Evolutionary conservation across 805 yeast genomes (phyloP).

Genomic region (Kazachstania kunashirensis): DNA sequence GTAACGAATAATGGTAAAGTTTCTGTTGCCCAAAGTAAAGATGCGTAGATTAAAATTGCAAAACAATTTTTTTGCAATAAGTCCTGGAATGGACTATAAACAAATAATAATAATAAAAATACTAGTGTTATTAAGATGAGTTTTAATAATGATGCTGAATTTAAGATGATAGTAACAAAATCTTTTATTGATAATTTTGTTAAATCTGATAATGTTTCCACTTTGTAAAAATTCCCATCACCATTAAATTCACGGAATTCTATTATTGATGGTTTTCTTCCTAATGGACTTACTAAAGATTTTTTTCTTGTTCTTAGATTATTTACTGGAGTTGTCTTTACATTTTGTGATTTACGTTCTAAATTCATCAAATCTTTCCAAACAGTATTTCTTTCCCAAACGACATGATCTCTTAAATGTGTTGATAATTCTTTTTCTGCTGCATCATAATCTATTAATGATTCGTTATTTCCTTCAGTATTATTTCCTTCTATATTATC

Average conservation of each 20-base stretch:
- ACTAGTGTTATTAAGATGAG: constrained; percentile 38
- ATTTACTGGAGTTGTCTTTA: constrained; percentile 30
- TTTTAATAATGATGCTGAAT: constrained; percentile 27
- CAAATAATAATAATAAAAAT: constrained; percentile 33
- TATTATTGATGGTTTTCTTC: background rate
- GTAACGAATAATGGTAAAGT: constrained; percentile 88
- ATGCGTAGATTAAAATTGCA: constrained; percentile 72
- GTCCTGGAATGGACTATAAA: constrained; percentile 38
- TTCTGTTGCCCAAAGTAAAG: constrained; percentile 83
- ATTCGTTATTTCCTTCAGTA: background rate
- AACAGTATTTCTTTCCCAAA: constrained; percentile 95
- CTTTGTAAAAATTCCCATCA: background rate
- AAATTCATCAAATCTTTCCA: constrained; percentile 95
- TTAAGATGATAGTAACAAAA: constrained; percentile 6
- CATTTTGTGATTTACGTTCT: constrained; percentile 79
- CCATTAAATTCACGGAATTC: background rate
- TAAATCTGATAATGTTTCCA: constrained; percentile 13
- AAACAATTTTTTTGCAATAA: constrained; percentile 67
- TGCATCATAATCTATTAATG: constrained; percentile 4
- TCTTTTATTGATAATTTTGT: constrained; percentile 11
- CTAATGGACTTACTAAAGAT: background rate
- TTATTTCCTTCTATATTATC: background rate
- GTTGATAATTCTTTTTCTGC: constrained; percentile 44
- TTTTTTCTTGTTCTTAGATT: constrained; percentile 1
- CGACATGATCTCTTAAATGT: constrained; percentile 80